phyloP scores from a whole-genome alignment of 1,284 basidiomycete species.

The Caloboletus firmus region DNA sequence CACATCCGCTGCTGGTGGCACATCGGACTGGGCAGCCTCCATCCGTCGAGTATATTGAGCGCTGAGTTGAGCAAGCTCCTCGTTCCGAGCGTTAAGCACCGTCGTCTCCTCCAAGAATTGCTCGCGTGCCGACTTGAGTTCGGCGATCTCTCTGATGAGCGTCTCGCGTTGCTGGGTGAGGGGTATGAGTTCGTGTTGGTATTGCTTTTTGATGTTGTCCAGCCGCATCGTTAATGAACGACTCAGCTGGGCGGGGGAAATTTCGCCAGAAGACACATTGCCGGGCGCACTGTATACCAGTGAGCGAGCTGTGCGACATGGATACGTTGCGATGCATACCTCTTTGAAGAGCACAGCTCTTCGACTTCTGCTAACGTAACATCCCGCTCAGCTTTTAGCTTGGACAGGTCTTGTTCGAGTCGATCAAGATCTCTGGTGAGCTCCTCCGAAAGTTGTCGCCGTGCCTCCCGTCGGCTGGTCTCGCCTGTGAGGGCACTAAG shows the following conservation, averaged over 20 bases:
- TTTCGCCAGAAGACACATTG: constrained; percentile 37
- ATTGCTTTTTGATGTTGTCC: constrained; percentile 86
- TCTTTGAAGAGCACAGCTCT: constrained; percentile 75
- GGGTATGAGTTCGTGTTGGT: constrained; percentile 83
- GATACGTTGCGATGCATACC: constrained; percentile 41
- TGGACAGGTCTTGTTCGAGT: constrained; percentile 85
- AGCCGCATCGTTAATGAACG: constrained; percentile 84
- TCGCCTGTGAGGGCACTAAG: constrained; percentile 83
- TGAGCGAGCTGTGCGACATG: constrained; percentile 21
- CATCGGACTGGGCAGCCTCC: constrained; percentile 50
- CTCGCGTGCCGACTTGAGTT: constrained; percentile 85
- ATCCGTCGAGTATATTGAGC: constrained; percentile 76
- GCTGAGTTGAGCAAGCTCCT: constrained; percentile 86
- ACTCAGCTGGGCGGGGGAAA: constrained; percentile 53
- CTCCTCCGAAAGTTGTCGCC: constrained; percentile 79
- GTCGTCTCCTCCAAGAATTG: constrained; percentile 90
- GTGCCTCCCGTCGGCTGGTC: constrained; percentile 71
- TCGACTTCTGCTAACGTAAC: constrained; percentile 92
- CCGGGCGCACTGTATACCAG: constrained; percentile 24
- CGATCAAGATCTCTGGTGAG: constrained; percentile 74
- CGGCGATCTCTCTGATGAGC: constrained; percentile 79
- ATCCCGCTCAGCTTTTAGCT: constrained; percentile 86
- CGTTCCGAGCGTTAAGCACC: constrained; percentile 87
- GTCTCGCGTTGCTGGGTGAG: constrained; percentile 81
- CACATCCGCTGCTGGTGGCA: constrained; percentile 30